Base-by-base conservation (phyloP, 257 asterid genomes). In the Primulina tabacum region DNA sequence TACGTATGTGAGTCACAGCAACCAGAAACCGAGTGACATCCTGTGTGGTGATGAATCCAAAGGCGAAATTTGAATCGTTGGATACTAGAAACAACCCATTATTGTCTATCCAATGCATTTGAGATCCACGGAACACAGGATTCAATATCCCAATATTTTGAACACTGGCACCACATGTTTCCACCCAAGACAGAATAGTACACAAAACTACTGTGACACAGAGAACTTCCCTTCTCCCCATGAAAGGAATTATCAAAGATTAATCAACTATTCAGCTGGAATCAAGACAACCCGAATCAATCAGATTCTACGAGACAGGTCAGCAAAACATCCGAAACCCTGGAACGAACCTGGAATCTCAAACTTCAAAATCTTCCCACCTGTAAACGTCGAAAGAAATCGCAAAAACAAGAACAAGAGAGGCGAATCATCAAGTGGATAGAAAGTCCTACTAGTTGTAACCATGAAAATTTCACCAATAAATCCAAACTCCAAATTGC, bases 71-170 rank as follows among this genome's bases (percentile, higher is more conserved):
- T 12, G 96, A 84, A 77, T 71, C 79, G 71, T 93, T 90, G 74
- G 99, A 93, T 7, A 90, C 6, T 7, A 93, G 79, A 75, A 90
- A 74, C 75, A 88, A 5, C 21, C 99, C 99, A 73, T 83, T 65
- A 37, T 89, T 86, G 80, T 90, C 99, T 75, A 90, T 80, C 83
- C 82, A 93, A 62, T 57, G 69, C 97, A 90, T 90, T 73, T 69
- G 90, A 67, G 96, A 76, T 40, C 89, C 96, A 57, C 68, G 76
- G 80, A 93, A 93, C 17, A 95, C 97, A 6, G 74, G 84, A 40
- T 75, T 67, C 83, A 93, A 26, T 24, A 69, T 80, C 65, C 96
- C 99, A 55, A 43, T 76, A 6, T 68, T 76, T 65, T 84, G 97
- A 71, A 89, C 84, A 70, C 96, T 89, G 7, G 89, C 88, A 67